These are phyloP conservation scores for Pezizomycotina sp. DNA, from an alignment of 2,329 filamentous ascomycete genomes.

Conservation along the genomic window DNA sequence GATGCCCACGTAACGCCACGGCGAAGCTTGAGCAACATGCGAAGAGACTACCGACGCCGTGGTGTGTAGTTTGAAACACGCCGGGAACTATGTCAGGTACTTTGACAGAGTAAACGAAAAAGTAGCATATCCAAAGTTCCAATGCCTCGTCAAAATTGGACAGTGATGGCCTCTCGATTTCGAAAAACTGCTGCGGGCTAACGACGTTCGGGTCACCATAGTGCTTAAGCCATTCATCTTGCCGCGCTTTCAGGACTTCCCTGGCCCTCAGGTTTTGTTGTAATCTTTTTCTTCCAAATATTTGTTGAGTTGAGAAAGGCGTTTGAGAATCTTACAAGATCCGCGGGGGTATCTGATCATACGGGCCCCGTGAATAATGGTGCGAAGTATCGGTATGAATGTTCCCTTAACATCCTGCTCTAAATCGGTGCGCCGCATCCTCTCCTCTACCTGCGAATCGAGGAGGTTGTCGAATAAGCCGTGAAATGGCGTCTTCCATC, in stretches of 20 bases:
- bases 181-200: constrained; percentile 25
- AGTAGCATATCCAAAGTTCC: constrained; percentile 30
- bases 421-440: constrained; percentile 30
- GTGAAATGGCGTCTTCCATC: constrained; percentile 39
- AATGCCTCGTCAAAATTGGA: constrained; percentile 27
- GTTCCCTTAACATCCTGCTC: constrained; percentile 36
- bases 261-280: constrained; percentile 35
- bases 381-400: constrained; percentile 39
- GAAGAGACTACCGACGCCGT: constrained; percentile 44
- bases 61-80: constrained; percentile 48
- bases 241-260: constrained; percentile 33
- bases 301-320: constrained; percentile 35
- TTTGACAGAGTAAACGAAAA: constrained; percentile 42
- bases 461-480: constrained; percentile 40
- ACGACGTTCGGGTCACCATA: constrained; percentile 30
- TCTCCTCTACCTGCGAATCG: constrained; percentile 36
- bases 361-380: constrained; percentile 36
- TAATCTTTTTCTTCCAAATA: constrained; percentile 38
- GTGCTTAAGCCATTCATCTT: constrained; percentile 34
- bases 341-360: constrained; percentile 31
- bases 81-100: constrained; percentile 40
- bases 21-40: constrained; percentile 45
- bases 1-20: constrained; percentile 42
- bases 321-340: constrained; percentile 34
- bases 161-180: constrained; percentile 28